phyloP scores from a whole-genome alignment of 441 rosid species.

The Gossypium aridum region DNA sequence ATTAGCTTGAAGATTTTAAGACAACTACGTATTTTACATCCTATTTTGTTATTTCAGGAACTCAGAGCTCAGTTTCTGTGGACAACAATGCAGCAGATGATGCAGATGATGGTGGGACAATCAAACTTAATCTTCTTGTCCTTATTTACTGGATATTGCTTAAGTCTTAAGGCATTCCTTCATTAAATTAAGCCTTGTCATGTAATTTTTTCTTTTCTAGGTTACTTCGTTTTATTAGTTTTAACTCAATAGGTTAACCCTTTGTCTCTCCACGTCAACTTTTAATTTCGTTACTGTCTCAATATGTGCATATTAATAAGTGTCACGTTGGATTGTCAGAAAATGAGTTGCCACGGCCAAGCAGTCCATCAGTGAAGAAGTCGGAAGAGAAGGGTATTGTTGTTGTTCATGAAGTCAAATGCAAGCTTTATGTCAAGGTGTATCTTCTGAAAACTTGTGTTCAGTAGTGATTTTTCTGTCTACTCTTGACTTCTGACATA shows the following conservation, averaged over 20 bases:
- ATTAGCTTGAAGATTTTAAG: conserved; percentile 7
- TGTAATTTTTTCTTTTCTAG: not conserved
- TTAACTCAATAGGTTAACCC: not conserved
- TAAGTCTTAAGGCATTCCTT: not conserved
- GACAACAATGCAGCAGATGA: conserved; percentile 43
- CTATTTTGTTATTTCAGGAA: conserved; percentile 28
- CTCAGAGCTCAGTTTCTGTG: conserved; percentile 38
- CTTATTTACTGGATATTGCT: not conserved
- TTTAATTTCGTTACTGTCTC: not conserved
- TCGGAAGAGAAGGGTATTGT: conserved; percentile 73
- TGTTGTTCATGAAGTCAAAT: conserved; percentile 90
- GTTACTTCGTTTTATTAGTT: conserved; percentile 1
- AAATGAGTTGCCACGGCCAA: conserved; percentile 68
- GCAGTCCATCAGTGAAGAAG: conserved; percentile 93
- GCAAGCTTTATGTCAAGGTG: conserved; percentile 97
- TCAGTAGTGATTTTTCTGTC: not conserved
- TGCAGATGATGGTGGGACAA: conserved; percentile 59
- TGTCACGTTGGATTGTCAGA: conserved; percentile 33
- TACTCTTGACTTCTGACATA: not conserved
- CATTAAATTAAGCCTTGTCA: not conserved
- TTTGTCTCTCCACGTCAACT: not conserved
- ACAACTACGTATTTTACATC: not conserved
- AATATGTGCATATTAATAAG: not conserved
- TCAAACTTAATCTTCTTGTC: not conserved
- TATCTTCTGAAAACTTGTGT: conserved; percentile 3